Conservation (phyloP, 1,284 basidiomycete genomes). For the Boletus semigastroideus region DNA sequence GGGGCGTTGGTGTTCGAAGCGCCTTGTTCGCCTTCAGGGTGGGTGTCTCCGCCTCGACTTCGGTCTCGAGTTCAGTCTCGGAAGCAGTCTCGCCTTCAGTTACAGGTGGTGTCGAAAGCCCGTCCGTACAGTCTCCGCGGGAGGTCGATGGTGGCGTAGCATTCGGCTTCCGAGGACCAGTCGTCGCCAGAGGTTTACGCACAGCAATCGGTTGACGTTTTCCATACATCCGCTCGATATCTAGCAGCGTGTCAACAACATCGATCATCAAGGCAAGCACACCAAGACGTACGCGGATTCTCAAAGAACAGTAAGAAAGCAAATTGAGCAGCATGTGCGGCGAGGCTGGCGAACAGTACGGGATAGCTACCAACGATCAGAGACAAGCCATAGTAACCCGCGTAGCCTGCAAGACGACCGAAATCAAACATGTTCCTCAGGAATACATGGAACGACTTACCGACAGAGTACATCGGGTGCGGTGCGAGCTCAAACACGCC, state of each 20-base stretch:
- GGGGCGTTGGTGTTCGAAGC: neutral
- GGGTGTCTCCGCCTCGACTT: constrained; percentile 54
- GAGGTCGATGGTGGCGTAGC: constrained; percentile 1
- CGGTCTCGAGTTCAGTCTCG: constrained; percentile 67
- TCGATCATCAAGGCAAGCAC: neutral
- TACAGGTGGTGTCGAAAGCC: constrained; percentile 54
- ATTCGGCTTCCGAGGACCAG: constrained; percentile 12
- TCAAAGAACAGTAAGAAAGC: constrained; percentile 96
- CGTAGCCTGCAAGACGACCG: constrained; percentile 63
- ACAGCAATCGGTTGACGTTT: constrained; percentile 84
- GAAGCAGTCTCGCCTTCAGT: constrained; percentile 76
- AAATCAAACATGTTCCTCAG: neutral
- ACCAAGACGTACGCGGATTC: constrained; percentile 78
- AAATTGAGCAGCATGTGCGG: constrained; percentile 93
- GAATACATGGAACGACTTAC: constrained; percentile 39
- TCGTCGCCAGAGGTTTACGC: constrained; percentile 61
- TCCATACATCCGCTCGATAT: constrained; percentile 92
- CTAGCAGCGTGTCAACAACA: constrained; percentile 40
- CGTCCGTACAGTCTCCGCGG: constrained; percentile 11
- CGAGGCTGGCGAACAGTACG: constrained; percentile 90
- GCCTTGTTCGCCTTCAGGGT: constrained; percentile 12
- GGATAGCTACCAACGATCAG: constrained; percentile 86
- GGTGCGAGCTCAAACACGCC: constrained; percentile 95
- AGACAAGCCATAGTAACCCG: constrained; percentile 95
- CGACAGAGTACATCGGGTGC: constrained; percentile 94